A percentile compares a stretch with the other conserved stretches of the same genome.
Evolutionary conservation across 208 protist genomes (phyloP).

Genomic region (Acanthamoeba royreba): DNA sequence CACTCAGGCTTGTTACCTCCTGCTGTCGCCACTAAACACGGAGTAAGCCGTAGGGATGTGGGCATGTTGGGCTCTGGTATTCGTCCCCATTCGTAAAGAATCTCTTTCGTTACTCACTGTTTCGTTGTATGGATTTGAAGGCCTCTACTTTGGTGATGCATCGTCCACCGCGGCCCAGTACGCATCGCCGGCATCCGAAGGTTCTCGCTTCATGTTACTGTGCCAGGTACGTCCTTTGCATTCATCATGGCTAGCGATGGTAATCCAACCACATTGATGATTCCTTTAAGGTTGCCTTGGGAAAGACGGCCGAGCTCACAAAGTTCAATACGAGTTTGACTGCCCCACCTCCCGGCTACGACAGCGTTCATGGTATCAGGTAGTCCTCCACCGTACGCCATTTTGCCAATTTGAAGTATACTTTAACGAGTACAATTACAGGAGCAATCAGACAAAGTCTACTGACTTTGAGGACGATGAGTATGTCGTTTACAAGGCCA

Average conservation of each 20-base stretch:
- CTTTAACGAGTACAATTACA: too few relatives aligned
- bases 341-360: slow-evolving; percentile 24
- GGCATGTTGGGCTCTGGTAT: slow-evolving; percentile 11
- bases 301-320: background rate
- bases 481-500: slow-evolving; percentile 54
- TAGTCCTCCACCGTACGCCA: too few relatives aligned
- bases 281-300: slow-evolving; percentile 3
- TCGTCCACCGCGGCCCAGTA: background rate
- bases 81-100: background rate
- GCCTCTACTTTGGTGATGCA: background rate
- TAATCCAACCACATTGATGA: background rate
- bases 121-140: background rate
- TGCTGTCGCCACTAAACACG: background rate
- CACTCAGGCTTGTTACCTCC: background rate
- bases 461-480: slow-evolving; percentile 60
- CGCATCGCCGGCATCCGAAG: background rate
- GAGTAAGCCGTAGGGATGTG: background rate
- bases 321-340: background rate
- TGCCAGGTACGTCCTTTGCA: background rate
- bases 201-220: background rate
- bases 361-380: slow-evolving; percentile 54
- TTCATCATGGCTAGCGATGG: too few relatives aligned
- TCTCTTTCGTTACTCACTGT: too few relatives aligned
- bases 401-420: too few relatives aligned
- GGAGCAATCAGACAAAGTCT: too few relatives aligned